Conservation (phyloP, 2,329 filamentous ascomycete genomes). For the Fusarium equiseti region DNA sequence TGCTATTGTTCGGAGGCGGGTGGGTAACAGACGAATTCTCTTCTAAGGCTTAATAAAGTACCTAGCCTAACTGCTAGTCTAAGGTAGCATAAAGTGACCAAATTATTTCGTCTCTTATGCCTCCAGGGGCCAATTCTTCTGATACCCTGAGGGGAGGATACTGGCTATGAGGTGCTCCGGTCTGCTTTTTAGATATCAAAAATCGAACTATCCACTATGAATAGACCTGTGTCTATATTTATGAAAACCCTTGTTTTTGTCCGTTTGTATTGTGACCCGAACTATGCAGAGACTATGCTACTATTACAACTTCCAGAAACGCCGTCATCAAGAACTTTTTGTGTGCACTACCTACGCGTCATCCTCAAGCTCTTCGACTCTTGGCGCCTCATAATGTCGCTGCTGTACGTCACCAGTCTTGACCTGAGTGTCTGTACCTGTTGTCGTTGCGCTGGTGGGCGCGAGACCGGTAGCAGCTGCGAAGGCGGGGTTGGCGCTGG, state of each 20-base stretch:
- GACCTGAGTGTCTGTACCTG: constrained; percentile 67
- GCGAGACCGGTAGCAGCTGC: constrained; percentile 65
- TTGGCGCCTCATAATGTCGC: constrained; percentile 63
- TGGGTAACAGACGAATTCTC: too few relatives aligned
- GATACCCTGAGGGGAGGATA: constrained; percentile 7
- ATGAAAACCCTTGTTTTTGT: constrained; percentile 1
- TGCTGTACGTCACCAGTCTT: constrained; percentile 57
- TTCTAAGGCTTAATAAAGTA: too few relatives aligned
- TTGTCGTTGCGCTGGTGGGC: constrained; percentile 67
- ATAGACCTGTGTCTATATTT: background rate
- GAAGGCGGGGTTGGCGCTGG: constrained; percentile 57
- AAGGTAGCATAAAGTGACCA: too few relatives aligned
- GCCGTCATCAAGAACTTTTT: constrained; percentile 36
- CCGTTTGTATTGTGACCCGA: constrained; percentile 32
- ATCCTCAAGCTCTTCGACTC: constrained; percentile 65
- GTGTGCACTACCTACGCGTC: constrained; percentile 55
- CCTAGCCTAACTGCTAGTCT: too few relatives aligned
- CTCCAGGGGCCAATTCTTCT: too few relatives aligned
- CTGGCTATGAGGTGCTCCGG: constrained; percentile 36
- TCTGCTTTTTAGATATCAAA: constrained; percentile 39
- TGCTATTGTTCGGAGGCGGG: constrained; percentile 24
- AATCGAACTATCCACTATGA: constrained; percentile 8
- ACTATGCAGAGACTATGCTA: constrained; percentile 34
- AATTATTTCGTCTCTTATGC: too few relatives aligned
- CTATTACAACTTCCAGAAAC: constrained; percentile 46